Evolutionary conservation across 352 stramenopile species (phyloP).

Genomic region (Phytopythium oedochilum): DNA sequence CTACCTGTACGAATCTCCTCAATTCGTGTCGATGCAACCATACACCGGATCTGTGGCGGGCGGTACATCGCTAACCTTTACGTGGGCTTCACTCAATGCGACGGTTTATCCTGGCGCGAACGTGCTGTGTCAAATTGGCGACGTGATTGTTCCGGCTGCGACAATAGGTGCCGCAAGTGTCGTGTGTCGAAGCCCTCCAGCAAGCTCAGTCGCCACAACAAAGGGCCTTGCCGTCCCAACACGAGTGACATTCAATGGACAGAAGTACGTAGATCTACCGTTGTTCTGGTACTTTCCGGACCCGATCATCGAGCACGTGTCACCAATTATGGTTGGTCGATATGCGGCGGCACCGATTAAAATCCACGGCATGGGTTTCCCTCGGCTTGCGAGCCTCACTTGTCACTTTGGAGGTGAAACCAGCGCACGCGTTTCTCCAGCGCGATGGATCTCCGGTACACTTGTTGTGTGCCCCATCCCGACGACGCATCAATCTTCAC

Average conservation of each 20-base stretch:
- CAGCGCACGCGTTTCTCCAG: not conserved
- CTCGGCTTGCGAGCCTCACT: constrained; percentile 26
- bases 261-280: constrained; percentile 29
- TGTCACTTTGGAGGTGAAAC: constrained; percentile 27
- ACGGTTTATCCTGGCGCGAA: constrained; percentile 5
- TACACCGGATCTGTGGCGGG: constrained; percentile 11
- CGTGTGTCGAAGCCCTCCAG: constrained; percentile 4
- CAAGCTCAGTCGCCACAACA: not conserved
- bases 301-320: constrained; percentile 17
- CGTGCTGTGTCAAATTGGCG: constrained; percentile 20
- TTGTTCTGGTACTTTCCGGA: constrained; percentile 37
- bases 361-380: constrained; percentile 19
- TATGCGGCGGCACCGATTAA: constrained; percentile 14
- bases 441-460: constrained; percentile 21
- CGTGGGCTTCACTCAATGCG: constrained; percentile 4
- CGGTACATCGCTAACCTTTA: constrained; percentile 25
- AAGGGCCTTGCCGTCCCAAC: constrained; percentile 8
- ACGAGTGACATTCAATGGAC: constrained; percentile 29
- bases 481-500: constrained; percentile 14
- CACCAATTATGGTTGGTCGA: no score
- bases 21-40: constrained; percentile 3
- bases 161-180: constrained; percentile 6
- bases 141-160: constrained; percentile 4
- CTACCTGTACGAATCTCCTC: constrained; percentile 21
- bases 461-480: constrained; percentile 25